phyloP scores from a whole-genome alignment of 129 eudicot species.

The Deinandra increscens region DNA sequence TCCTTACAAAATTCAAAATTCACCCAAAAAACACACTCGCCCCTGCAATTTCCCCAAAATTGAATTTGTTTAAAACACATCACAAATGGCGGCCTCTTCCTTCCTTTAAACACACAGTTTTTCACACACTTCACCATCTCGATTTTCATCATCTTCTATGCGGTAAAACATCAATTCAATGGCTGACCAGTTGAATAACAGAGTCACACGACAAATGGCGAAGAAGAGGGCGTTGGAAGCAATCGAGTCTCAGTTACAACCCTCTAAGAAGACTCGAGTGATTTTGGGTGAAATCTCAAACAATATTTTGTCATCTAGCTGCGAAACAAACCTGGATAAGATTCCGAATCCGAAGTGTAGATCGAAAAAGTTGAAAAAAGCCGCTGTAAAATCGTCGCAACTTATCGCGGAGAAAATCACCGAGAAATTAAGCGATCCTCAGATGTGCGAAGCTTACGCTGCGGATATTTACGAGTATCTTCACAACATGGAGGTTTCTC shows the following conservation, averaged over 20 bases:
- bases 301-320: neutral
- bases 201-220: constrained; percentile 64
- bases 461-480: constrained; percentile 59
- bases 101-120: constrained; percentile 11
- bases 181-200: constrained; percentile 54
- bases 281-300: constrained; percentile 68
- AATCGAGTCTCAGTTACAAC: constrained; percentile 33
- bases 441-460: constrained; percentile 58
- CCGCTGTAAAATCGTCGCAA: neutral
- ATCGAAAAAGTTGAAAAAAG: constrained; percentile 23
- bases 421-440: constrained; percentile 46
- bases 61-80: constrained; percentile 11
- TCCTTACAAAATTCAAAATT: too few relatives aligned
- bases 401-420: constrained; percentile 10
- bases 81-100: constrained; percentile 27
- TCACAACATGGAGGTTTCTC: constrained; percentile 58
- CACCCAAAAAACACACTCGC: neutral
- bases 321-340: neutral
- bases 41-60: constrained; percentile 2
- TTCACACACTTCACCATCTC: constrained; percentile 22
- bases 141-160: neutral
- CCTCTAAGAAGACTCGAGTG: constrained; percentile 57
- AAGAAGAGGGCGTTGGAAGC: constrained; percentile 53
- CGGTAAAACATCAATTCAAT: neutral
- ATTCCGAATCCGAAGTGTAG: constrained; percentile 13